Base-by-base conservation (phyloP, 1,139 yeast genomes). In the Yueomyces sp. region DNA sequence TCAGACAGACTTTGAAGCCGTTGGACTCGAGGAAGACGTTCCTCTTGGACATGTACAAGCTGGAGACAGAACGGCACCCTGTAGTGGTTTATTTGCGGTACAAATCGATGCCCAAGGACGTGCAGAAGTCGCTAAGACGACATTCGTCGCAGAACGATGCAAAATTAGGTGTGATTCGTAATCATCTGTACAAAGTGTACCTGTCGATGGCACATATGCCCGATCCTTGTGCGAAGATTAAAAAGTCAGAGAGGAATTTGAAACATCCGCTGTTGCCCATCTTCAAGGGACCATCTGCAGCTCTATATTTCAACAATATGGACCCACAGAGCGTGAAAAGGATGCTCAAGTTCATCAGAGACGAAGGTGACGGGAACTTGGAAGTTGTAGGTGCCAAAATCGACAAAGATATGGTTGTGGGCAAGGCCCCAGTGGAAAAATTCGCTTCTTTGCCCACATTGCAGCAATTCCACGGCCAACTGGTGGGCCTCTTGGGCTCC, bases 351-450 rank as follows among this genome's bases (percentile, higher is more conserved):
- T 60, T 77, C 36, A 60, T 87, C 44, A 81, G 77, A 52, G 59
- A 6, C 31, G 8, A 53, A 26, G 75, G 82, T 39, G 78, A 76
- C 54, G 96, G 86, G 56, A 79, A 77, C 56, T 66, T 91, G 53
- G 75, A 86, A 49, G 65, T 91, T 39, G 72, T 91, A 46, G 98
- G 97, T 39, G 97, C 95, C 35, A 76, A 78, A 53, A 70, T 91
- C 35, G 94, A 84, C 50, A 69, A 73, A 25, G 68, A 72, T 9
- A 6, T 29, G 9, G 67, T 77, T 12, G 71, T 72, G 56, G 75
- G 78, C 52, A 54, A 76, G 36, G 66, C 65, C 1, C 71, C 78
- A 43, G 66, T 91, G 43, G 68, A 75, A 44, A 54, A 67, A 46
- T 84, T 85, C 67, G 83, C 85, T 66, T 75, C 73, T 35, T 72